Conservation (phyloP, 768 basidiomycete genomes). For the Phylloporus sp. region DNA sequence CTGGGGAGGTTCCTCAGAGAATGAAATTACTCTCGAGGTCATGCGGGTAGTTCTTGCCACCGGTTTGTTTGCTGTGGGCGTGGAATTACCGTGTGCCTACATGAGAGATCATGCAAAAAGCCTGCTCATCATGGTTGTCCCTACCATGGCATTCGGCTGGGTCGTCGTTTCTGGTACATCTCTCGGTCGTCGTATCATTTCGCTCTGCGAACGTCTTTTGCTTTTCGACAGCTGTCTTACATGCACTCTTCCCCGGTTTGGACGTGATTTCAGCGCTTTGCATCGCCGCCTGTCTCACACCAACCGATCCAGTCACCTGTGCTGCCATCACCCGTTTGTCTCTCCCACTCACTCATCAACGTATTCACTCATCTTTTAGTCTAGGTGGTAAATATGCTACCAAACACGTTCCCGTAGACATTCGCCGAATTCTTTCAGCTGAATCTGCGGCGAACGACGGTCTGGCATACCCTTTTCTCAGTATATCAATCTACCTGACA, state of each 20-base stretch:
- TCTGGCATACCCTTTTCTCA: constrained; percentile 89
- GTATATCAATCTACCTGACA: constrained; percentile 81
- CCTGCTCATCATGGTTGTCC: constrained; percentile 65
- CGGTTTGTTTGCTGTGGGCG: constrained; percentile 92
- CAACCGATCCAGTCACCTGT: constrained; percentile 93
- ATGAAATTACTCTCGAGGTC: constrained; percentile 78
- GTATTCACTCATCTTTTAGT: background rate
- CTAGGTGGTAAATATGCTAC: constrained; percentile 68
- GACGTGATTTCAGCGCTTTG: constrained; percentile 74
- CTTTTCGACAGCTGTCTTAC: constrained; percentile 51
- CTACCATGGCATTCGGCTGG: constrained; percentile 87
- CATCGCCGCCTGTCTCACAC: constrained; percentile 86
- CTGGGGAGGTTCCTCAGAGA: constrained; percentile 63
- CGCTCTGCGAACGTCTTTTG: background rate
- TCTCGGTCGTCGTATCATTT: constrained; percentile 3
- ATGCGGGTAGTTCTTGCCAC: constrained; percentile 87
- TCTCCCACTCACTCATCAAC: background rate
- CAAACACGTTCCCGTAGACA: constrained; percentile 65
- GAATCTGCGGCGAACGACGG: constrained; percentile 97
- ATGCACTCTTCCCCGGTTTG: constrained; percentile 66
- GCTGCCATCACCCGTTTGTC: constrained; percentile 69
- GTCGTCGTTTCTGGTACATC: constrained; percentile 61
- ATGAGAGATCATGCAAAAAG: constrained; percentile 76
- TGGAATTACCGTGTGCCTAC: constrained; percentile 86
- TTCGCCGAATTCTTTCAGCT: constrained; percentile 78